phyloP scores from a whole-genome alignment of 2,329 filamentous ascomycete species.

The Phymatotrichopsis omnivora region DNA sequence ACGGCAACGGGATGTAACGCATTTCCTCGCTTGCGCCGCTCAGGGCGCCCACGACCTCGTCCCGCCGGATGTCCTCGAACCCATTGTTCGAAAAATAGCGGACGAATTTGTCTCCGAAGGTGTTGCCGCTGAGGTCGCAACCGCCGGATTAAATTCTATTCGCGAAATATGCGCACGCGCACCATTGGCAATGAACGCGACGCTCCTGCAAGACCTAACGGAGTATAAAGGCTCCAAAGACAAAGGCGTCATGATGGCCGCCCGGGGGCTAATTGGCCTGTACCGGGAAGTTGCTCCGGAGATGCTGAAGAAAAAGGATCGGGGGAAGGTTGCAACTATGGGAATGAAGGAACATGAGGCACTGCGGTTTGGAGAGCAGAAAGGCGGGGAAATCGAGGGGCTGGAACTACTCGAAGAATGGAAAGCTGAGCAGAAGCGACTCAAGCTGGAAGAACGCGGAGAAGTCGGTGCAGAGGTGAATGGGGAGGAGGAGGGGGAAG shows the following conservation, averaged over 20 bases:
- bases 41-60: conserved; percentile 87
- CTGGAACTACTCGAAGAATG: conserved; percentile 83
- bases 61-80: conserved; percentile 83
- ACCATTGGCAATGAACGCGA: conserved; percentile 92
- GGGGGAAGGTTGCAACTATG: conserved; percentile 84
- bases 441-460: conserved; percentile 55
- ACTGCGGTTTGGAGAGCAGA: conserved; percentile 72
- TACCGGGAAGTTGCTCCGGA: conserved; percentile 88
- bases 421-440: conserved; percentile 71
- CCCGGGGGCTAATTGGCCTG: conserved; percentile 77
- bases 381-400: conserved; percentile 74
- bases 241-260: conserved; percentile 98
- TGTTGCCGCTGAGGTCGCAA: conserved; percentile 77
- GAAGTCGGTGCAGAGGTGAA: conserved; percentile 51
- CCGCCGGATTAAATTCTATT: conserved; percentile 86
- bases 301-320: conserved; percentile 76
- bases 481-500: conserved; percentile 48
- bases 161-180: conserved; percentile 88
- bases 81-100: conserved; percentile 85
- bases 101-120: conserved; percentile 98
- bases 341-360: conserved; percentile 64
- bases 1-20: conserved; percentile 79
- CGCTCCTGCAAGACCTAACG: conserved; percentile 87
- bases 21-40: conserved; percentile 82
- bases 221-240: conserved; percentile 97